phyloP scores from a whole-genome alignment of 495 filamentous ascomycete genomes.

The Daldinia loculata region DNA sequence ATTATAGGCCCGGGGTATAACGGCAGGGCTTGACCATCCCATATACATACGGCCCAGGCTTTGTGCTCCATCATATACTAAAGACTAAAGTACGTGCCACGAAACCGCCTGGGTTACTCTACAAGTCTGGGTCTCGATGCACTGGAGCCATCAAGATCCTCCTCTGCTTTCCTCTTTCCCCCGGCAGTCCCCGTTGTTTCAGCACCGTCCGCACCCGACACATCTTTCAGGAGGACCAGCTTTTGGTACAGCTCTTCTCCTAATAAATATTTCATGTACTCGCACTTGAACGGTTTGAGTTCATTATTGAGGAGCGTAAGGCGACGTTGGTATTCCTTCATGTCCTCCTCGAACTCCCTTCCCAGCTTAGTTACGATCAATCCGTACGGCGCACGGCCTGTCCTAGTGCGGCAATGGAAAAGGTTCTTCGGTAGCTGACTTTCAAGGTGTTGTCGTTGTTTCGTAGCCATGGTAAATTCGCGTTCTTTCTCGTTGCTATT shows the following conservation, averaged over 20 bases:
- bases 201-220: not conserved
- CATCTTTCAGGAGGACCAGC: conserved; percentile 8
- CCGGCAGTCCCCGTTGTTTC: not conserved
- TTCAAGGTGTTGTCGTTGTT: not conserved
- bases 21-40: not conserved
- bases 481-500: not conserved
- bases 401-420: not conserved
- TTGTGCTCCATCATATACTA: not conserved
- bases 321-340: not conserved
- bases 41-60: too few relatives aligned
- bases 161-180: conserved; percentile 8
- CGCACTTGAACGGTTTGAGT: not conserved
- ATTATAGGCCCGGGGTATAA: not conserved
- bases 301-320: not conserved
- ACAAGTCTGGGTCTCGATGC: not conserved
- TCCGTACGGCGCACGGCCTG: not conserved
- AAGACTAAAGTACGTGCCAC: not conserved
- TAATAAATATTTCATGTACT: conserved; percentile 15
- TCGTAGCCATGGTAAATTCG: not conserved
- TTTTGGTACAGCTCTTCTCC: conserved; percentile 17
- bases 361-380: conserved; percentile 16
- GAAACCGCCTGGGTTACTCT: not conserved
- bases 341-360: not conserved
- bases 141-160: not conserved
- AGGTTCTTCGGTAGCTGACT: not conserved